Evolutionary conservation across 805 yeast species (phyloP).

Genomic region (Hanseniaspora guilliermondii): DNA sequence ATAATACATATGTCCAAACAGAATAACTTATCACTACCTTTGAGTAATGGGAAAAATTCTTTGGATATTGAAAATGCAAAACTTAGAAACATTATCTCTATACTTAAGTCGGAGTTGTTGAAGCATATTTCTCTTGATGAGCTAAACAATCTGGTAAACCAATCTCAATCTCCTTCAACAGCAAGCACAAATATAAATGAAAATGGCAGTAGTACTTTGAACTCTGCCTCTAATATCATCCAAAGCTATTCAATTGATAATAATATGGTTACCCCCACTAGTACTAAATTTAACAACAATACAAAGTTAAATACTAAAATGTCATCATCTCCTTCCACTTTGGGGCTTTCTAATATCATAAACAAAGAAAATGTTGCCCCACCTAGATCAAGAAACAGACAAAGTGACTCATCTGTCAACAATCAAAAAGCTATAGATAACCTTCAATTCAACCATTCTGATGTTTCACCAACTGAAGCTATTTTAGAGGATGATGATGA

Average conservation of each 20-base stretch:
- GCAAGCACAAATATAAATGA: neutral
- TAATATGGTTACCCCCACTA: neutral
- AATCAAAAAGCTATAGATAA: neutral
- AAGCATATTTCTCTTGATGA: slow-evolving; percentile 7
- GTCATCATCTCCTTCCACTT: slow-evolving; percentile 1
- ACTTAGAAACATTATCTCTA: neutral
- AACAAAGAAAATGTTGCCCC: slow-evolving; percentile 6
- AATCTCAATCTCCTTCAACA: neutral
- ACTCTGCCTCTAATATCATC: neutral
- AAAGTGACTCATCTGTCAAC: neutral
- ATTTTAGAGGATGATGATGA: slow-evolving; percentile 6
- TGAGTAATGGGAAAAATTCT: neutral
- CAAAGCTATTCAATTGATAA: neutral
- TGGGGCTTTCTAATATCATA: slow-evolving; percentile 3
- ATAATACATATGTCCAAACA: neutral
- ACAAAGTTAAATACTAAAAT: neutral
- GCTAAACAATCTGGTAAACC: neutral
- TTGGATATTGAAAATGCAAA: neutral
- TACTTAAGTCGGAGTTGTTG: slow-evolving; percentile 3
- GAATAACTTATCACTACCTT: neutral
- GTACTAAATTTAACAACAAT: neutral
- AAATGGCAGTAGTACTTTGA: neutral
- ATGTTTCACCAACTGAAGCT: slow-evolving; percentile 5
- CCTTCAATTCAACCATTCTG: neutral
- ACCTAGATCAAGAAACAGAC: slow-evolving; percentile 13